Evolutionary conservation across 1,139 yeast species (phyloP), one percentile per base, ranked within the genome.

Genomic region (Suhomyces terraborum): DNA sequence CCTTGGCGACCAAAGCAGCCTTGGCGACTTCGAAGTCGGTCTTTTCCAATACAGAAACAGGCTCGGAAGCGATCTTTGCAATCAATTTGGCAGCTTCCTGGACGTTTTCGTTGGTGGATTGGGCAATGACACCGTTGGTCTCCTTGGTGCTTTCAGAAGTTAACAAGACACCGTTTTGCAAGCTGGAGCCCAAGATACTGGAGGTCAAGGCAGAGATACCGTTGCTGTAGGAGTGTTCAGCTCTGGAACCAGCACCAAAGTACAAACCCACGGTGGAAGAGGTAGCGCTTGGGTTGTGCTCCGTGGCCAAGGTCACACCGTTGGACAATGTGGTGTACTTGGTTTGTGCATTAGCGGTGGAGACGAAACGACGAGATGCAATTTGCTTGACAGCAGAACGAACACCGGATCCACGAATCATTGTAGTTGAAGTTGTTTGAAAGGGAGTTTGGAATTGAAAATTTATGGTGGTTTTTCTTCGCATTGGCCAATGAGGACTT

Each of bases 171-270:
- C 84, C 84, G 41, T 66, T 57, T 46, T 67, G 59, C 17, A 67
- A 62, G 31, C 62, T 54, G 24, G 62, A 51, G 34, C 69, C 65
- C 60, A 83, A 71, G 28, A 77, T 62, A 50, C 73, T 68, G 62
- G 84, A 67, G 52, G 82, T 71, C 56, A 85, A 69, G 48, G 85
- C 79, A 41, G 91, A 76, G 42, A 83, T 78, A 77, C 95, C 95
- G 54, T 85, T 84, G 70, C 81, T 82, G 77, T 80, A 84, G 40
- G 86, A 75, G 66, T 82, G 85, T 67, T 85, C 95, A 40, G 85
- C 66, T 63, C 89, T 75, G 40, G 91, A 81, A 61, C 95, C 95
- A 40, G 88, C 86, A 49, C 84, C 84, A 58, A 75, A 69, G 64
- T 75, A 85, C 43, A 84, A 65, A 63, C 93, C 93, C 50, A 84